Conservation (phyloP, 1,139 yeast genomes). For the Debaryomyces sp. region DNA sequence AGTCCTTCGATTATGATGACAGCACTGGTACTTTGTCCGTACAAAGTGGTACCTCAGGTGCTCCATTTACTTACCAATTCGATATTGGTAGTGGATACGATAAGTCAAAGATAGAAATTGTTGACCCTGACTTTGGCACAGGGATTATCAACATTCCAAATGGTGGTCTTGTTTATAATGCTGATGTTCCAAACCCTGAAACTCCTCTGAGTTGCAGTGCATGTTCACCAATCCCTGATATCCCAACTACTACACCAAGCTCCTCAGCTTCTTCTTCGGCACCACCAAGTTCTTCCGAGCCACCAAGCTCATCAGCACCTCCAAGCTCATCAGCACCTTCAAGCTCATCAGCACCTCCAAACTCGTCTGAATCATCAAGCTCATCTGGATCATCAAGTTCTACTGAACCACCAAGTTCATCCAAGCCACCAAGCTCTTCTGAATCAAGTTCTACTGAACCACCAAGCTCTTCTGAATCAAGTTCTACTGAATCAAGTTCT, state of each 20-base stretch:
- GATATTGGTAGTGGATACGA: constrained; percentile 26
- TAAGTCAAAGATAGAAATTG: background rate
- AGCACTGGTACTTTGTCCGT: constrained; percentile 25
- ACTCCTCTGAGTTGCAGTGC: constrained; percentile 12
- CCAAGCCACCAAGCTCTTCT: constrained; percentile 9
- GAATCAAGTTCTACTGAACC: no score
- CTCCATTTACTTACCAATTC: constrained; percentile 15
- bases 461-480: background rate
- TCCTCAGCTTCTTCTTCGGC: constrained; percentile 6
- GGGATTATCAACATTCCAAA: constrained; percentile 19
- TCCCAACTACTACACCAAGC: constrained; percentile 13
- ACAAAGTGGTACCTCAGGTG: background rate
- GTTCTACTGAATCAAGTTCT: no score
- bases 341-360: constrained; percentile 30
- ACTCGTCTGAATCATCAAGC: constrained; percentile 23
- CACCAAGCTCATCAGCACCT: constrained; percentile 24
- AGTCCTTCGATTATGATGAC: constrained; percentile 17
- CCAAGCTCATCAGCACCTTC: constrained; percentile 25
- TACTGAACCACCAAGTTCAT: constrained; percentile 1
- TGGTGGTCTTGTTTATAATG: constrained; percentile 1
- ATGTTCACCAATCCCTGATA: constrained; percentile 16
- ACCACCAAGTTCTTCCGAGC: constrained; percentile 15
- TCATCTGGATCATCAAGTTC: constrained; percentile 13
- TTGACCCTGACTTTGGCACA: constrained; percentile 10
- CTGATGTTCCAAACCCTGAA: constrained; percentile 11